Base-by-base conservation (phyloP, 768 basidiomycete genomes). In the Termitomyces sp. region DNA sequence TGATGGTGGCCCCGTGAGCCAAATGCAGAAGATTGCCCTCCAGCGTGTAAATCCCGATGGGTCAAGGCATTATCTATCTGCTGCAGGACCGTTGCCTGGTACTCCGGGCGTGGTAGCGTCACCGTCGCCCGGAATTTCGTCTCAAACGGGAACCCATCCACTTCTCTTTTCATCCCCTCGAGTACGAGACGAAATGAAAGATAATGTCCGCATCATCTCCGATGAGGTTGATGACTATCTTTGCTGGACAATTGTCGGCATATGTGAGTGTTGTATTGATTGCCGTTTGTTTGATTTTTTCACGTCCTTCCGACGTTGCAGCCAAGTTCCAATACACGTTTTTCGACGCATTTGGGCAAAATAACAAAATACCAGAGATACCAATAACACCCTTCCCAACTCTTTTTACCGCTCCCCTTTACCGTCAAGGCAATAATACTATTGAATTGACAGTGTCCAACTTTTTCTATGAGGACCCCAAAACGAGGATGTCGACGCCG, bases 291-390 rank as follows among this genome's bases (percentile, higher is more conserved):
- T 51, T 54, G 17, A 17, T 50, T 43, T 27, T 46, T 11, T 46
- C 28, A 58, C 55, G 4, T 50, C 54, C 23, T 39, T 3, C 16
- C 9, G 23, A 30, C 25, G 53, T 59, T 66, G 19, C 63, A 94
- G 91, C 92, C 54, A 93, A 94, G 72, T 94, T 94, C 72, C 90
- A 94, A 65, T 95, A 94, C 69, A 93, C 91, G 17, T 96, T 96
- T 70, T 94, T 95, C 67, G 91, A 94, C 64, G 89, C 90, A 5
- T 87, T 90, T 68, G 88, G 88, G 14, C 84, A 89, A 63, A 91
- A 85, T 66, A 86, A 79, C 65, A 83, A 76, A 50, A 84, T 90
- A 65, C 89, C 91, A 48, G 84, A 85, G 58, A 75, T 83, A 64
- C 85, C 91, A 23, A 89, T 97, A 61, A 94, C 94, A 0, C 93